These are phyloP conservation scores for Nakaseomyces kungkrabaensis DNA, from an alignment of 1,139 yeast species.

Conservation along the genomic window DNA sequence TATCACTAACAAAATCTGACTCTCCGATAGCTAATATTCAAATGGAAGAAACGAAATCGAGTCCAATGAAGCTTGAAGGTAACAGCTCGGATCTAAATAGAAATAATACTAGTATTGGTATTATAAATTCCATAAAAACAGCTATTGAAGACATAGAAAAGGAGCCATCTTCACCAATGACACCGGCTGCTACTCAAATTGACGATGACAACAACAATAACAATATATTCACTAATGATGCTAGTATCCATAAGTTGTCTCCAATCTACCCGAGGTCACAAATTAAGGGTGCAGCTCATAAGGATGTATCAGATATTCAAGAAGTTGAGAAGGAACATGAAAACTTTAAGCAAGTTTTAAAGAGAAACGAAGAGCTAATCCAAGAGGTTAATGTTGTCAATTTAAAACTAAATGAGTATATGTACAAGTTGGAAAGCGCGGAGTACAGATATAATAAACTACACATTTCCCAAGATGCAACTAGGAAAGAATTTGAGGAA, in stretches of 20 bases:
- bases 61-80: slow-evolving; percentile 11
- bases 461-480: slow-evolving; percentile 18
- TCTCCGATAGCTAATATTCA: slow-evolving; percentile 9
- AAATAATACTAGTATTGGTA: slow-evolving; percentile 2
- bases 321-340: slow-evolving; percentile 10
- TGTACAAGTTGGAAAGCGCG: slow-evolving; percentile 35
- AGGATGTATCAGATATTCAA: background rate
- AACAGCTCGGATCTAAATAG: background rate
- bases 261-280: background rate
- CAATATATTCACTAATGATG: slow-evolving; percentile 3
- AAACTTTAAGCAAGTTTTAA: slow-evolving; percentile 7
- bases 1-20: background rate
- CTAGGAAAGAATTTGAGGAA: slow-evolving; percentile 21
- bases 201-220: slow-evolving; percentile 3
- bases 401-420: slow-evolving; percentile 16
- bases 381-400: slow-evolving; percentile 28
- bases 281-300: background rate
- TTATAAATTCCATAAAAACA: background rate
- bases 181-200: background rate
- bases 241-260: slow-evolving; percentile 1
- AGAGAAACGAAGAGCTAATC: slow-evolving; percentile 32
- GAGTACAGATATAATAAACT: slow-evolving; percentile 20
- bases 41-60: slow-evolving; percentile 12
- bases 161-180: background rate
- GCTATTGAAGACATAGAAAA: background rate